Evolutionary conservation across 2,329 filamentous ascomycete species (phyloP).

Genomic region (Botrytis fragariae): DNA sequence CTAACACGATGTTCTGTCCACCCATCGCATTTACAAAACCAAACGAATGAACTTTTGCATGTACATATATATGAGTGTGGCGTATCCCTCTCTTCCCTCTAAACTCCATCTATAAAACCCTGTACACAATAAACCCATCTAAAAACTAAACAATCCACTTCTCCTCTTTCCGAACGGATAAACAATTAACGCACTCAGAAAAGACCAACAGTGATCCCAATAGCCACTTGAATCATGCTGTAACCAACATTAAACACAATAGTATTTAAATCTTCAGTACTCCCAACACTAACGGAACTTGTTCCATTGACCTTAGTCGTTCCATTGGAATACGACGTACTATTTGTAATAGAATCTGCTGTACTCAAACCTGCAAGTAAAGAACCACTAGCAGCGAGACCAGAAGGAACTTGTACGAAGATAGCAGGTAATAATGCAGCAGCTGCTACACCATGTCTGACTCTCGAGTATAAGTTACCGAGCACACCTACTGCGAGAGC

Average conservation of each 20-base stretch:
- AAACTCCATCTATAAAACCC: background rate
- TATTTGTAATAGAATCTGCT: slow-evolving; percentile 52
- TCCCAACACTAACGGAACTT: slow-evolving; percentile 28
- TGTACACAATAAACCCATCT: slow-evolving; percentile 13
- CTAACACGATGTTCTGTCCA: background rate
- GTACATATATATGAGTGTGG: background rate
- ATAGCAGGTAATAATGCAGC: slow-evolving; percentile 85
- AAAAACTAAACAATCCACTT: slow-evolving; percentile 44
- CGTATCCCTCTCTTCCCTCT: background rate
- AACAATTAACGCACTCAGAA: slow-evolving; percentile 43
- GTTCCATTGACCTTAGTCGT: slow-evolving; percentile 34
- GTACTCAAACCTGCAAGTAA: slow-evolving; percentile 56
- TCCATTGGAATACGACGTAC: slow-evolving; percentile 33
- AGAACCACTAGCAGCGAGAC: slow-evolving; percentile 59
- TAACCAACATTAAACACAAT: slow-evolving; percentile 43
- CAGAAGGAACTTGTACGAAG: slow-evolving; percentile 66
- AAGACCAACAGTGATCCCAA: slow-evolving; percentile 44
- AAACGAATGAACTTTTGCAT: background rate
- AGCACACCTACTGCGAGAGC: slow-evolving; percentile 73
- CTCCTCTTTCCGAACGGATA: slow-evolving; percentile 44
- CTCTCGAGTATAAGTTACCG: slow-evolving; percentile 72
- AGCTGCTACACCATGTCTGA: slow-evolving; percentile 65
- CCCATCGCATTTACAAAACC: background rate
- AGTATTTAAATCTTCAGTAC: slow-evolving; percentile 36
- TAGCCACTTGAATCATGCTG: slow-evolving; percentile 44